A percentile compares a stretch with the other conserved stretches of the same genome.
phyloP scores from a whole-genome alignment of 225 moss, liverwort and hornwort species.

The Neckera pumila region DNA sequence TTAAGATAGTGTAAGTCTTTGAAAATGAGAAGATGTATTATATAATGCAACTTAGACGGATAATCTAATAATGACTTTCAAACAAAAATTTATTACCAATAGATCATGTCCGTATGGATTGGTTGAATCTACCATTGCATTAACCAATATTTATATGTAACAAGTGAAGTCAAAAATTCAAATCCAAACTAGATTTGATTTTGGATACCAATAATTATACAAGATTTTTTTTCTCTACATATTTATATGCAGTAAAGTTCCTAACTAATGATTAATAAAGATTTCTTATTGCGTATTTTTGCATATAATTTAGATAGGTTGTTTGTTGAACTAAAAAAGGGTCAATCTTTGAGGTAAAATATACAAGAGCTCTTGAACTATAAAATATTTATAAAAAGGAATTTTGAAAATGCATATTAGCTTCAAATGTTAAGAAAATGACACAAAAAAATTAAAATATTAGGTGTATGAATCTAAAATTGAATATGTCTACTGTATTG shows the following conservation, averaged over 20 bases:
- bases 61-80: background rate
- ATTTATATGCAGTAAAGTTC: background rate
- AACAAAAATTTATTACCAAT: background rate
- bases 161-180: background rate
- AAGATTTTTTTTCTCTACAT: background rate
- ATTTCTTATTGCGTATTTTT: background rate
- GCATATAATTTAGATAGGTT: background rate
- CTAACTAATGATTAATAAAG: background rate
- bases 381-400: background rate
- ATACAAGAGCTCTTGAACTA: background rate
- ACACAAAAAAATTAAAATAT: background rate
- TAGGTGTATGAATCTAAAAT: background rate
- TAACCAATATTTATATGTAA: background rate
- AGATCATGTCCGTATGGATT: background rate
- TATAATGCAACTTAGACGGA: fast-evolving
- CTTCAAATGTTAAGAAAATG: background rate
- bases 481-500: background rate
- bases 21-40: background rate
- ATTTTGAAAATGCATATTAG: background rate
- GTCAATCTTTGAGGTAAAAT: background rate
- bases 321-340: background rate
- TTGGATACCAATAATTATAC: background rate
- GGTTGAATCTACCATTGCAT: background rate
- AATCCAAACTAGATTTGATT: background rate
- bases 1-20: background rate